Evolutionary conservation across 2,329 filamentous ascomycete genomes (phyloP), one percentile per base, ranked within the genome.

Genomic region (Cryphonectria radicalis): DNA sequence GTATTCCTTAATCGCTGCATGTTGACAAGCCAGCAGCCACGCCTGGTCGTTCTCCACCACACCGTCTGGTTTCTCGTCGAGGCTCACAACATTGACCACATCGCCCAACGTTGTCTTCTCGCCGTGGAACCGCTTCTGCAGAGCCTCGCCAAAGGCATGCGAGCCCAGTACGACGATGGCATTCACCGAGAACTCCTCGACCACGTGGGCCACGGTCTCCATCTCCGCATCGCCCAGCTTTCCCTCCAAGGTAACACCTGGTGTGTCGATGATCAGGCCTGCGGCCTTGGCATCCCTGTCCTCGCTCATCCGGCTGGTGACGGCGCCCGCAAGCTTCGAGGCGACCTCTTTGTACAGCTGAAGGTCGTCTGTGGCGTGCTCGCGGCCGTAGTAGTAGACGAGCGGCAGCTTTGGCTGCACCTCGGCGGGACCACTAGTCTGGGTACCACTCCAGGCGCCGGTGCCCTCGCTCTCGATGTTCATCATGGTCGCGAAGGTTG

Each of bases 341-440:
- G 93, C 84, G 73, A 98, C 83, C 17, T 91, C 88, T 77, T 90
- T 92, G 83, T 92, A 98, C 60, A 95, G 82, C 46, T 85, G 87
- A 0, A 88, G 85, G 73, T 94, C 92, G 66, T 94, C 92, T 75
- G 94, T 91, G 0, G 93, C 88, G 73, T 86, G 90, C 67, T 89
- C 86, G 74, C 92, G 85, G 22, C 96, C 95, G 80, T 93, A 97
- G 81, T 94, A 93, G 79, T 97, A 97, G 40, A 95, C 94, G 68
- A 99, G 83, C 6, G 96, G 96, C 76, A 97, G 86, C 84, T 98
- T 98, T 67, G 97, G 93, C 0, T 95, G 95, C 25, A 97, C 90
- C 0, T 91, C 89, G 76, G 92, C 96, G 0, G 96, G 95, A 0
- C 95, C 96, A 75, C 93, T 97, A 76, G 95, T 97, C 0, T 95